A percentile compares a stretch with the other conserved stretches of the same genome.
phyloP scores from a whole-genome alignment of 208 protist species.

The Acanthamoeba lenticulata region DNA sequence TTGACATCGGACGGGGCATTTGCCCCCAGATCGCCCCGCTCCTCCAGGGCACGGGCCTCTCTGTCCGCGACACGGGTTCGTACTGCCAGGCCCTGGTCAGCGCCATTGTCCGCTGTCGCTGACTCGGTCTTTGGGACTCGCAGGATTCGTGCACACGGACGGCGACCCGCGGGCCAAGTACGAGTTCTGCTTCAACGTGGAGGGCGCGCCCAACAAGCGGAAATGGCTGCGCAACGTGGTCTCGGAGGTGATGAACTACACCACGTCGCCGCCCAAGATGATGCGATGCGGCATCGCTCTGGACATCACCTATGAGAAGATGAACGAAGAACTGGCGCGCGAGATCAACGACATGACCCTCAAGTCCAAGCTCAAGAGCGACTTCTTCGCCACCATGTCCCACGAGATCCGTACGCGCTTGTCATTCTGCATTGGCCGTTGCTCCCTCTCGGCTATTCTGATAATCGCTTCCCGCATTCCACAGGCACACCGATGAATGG shows the following conservation, averaged over 20 bases:
- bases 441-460: neutral
- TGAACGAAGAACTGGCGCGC: conserved; percentile 30
- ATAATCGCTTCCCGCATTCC: neutral
- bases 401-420: conserved; percentile 30
- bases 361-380: conserved; percentile 28
- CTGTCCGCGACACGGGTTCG: neutral
- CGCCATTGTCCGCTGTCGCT: neutral
- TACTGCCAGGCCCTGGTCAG: neutral
- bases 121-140: neutral
- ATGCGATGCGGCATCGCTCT: conserved; percentile 6
- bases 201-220: neutral
- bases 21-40: neutral
- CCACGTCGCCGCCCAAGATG: neutral
- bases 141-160: neutral
- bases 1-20: neutral
- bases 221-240: conserved; percentile 24
- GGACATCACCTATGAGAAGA: conserved; percentile 54
- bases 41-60: neutral
- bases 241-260: conserved; percentile 41
- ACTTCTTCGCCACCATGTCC: conserved; percentile 40
- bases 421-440: neutral
- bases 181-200: conserved; percentile 25
- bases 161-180: conserved; percentile 10
- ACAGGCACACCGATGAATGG: conserved; percentile 34
- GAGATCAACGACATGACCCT: conserved; percentile 43